Evolutionary conservation across 2,329 filamentous ascomycete genomes (phyloP), one percentile per base, ranked within the genome.

Genomic region (Cladosporium sphaerospermum): DNA sequence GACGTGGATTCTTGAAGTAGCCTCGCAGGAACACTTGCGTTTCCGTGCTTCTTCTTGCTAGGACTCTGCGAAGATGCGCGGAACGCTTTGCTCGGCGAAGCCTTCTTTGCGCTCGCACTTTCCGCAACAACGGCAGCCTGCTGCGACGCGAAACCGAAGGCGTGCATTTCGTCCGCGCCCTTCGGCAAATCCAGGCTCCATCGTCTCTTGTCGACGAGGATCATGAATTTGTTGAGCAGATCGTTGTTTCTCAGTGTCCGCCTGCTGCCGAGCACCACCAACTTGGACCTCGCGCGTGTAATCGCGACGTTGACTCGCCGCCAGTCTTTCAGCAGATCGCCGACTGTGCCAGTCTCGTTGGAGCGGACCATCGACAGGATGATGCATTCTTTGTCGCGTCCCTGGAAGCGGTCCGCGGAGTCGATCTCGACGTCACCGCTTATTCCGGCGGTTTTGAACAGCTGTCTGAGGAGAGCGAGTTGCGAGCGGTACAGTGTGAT

Each of bases 401-500:
- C 93, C 68, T 99, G 93, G 70, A 96, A 99, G 42, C 92, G 89
- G 71, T 99, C 93, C 3, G 93, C 91, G 0, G 93, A 97, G 70
- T 99, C 90, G 79, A 97, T 90, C 71, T 99, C 93, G 1, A 99
- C 83, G 2, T 81, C 80, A 0, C 72, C 0, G 76, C 72, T 42
- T 61, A 72, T 44, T 61, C 70, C 58, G 55, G 69, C 53, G 3
- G 55, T 50, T 16, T 60, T 62, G 33, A 96, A 80, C 9, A 78
- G 78, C 56, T 91, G 82, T 59, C 88, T 88, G 1, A 99, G 78
- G 2, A 96, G 75, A 0, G 89, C 84, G 1, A 99, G 82, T 69
- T 99, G 93, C 5, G 88, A 91, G 54, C 93, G 88, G 71, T 99
- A 99, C 70, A 96, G 90, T 13, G 93, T 96, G 74, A 99, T 96